Evolutionary conservation across 305 asterid genomes (phyloP).

Genomic region (Andrographis paniculata): DNA sequence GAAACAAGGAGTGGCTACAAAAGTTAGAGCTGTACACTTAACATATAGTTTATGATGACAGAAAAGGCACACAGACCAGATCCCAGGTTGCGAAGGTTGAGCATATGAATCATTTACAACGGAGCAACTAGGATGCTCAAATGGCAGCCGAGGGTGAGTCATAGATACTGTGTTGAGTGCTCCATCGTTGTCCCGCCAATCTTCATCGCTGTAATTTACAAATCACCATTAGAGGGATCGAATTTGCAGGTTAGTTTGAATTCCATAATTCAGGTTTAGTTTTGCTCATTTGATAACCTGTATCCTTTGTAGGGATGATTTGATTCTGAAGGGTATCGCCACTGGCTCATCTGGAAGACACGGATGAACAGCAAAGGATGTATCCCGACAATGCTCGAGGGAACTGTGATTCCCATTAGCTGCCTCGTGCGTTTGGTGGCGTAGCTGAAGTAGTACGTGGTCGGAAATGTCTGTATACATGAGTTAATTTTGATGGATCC

Average conservation of each 20-base stretch:
- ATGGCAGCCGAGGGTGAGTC: conserved; percentile 94
- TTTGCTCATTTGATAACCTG: conserved; percentile 42
- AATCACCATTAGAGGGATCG: neutral
- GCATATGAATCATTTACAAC: conserved; percentile 78
- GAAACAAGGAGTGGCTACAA: neutral
- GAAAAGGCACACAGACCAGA: conserved; percentile 50
- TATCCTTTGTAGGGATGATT: conserved; percentile 88
- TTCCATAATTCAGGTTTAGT: too few relatives aligned
- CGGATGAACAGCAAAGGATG: conserved; percentile 81
- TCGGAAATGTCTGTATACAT: conserved; percentile 53
- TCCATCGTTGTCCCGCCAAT: conserved; percentile 99
- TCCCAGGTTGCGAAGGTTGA: conserved; percentile 82
- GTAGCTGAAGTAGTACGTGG: conserved; percentile 88
- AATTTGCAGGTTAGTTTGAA: too few relatives aligned
- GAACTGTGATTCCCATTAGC: conserved; percentile 56
- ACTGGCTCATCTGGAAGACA: conserved; percentile 84
- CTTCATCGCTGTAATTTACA: conserved; percentile 56
- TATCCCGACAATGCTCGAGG: conserved; percentile 70
- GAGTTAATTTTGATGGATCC: conserved; percentile 65
- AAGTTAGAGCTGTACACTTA: neutral
- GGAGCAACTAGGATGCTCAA: conserved; percentile 59
- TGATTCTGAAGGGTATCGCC: conserved; percentile 67
- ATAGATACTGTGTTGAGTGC: conserved; percentile 93
- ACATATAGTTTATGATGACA: neutral
- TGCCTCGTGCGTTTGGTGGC: conserved; percentile 79